A percentile compares a stretch with the other conserved stretches of the same genome.
Conservation (phyloP, 1,284 basidiomycete genomes). For the Ceratobasidium sp. region DNA sequence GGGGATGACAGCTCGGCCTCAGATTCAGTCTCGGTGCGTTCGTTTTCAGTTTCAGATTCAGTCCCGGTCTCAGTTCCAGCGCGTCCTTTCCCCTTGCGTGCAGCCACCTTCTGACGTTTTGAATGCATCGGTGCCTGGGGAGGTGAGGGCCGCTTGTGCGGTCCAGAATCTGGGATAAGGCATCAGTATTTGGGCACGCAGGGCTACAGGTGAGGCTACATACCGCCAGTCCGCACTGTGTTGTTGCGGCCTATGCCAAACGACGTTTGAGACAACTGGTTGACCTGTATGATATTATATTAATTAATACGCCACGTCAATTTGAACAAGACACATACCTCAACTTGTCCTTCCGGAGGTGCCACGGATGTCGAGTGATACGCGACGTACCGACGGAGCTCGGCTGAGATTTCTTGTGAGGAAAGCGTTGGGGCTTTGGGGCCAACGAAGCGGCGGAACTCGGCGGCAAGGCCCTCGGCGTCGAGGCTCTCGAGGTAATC, state of each 20-base stretch:
- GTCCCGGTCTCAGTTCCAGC: neutral
- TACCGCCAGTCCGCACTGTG: neutral
- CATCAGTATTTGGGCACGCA: too few species aligned
- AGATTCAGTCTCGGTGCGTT: neutral
- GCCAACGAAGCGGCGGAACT: neutral
- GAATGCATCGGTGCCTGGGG: neutral
- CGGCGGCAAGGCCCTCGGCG: too few species aligned
- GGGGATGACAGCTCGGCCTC: neutral
- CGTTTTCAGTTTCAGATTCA: neutral
- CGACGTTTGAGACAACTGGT: too few species aligned
- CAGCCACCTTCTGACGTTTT: neutral
- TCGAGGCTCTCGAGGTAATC: slow-evolving; percentile 2
- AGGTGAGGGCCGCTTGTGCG: neutral
- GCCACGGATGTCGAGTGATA: too few species aligned
- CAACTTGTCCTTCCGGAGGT: too few species aligned
- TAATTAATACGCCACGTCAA: too few species aligned
- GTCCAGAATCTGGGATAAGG: neutral
- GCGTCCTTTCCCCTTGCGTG: neutral
- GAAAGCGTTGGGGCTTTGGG: too few species aligned
- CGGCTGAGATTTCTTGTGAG: too few species aligned
- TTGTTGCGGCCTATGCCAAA: too few species aligned
- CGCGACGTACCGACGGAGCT: too few species aligned
- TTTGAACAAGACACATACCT: too few species aligned
- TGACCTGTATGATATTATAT: too few species aligned
- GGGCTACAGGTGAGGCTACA: neutral